Conservation (phyloP, 805 yeast genomes). For the Lachancea waltii region DNA sequence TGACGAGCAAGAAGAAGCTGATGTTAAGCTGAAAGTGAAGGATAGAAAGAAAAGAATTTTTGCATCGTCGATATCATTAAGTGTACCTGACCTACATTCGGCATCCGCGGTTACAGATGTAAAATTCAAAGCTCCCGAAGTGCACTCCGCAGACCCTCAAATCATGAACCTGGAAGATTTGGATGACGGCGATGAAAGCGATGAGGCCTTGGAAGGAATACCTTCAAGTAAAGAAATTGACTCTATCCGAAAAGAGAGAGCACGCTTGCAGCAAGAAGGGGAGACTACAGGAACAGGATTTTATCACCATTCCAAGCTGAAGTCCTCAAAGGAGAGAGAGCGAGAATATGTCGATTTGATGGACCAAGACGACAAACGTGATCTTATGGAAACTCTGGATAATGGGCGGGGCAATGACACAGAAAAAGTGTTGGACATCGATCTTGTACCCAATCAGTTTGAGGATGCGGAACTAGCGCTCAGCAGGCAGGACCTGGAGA, state of each 20-base stretch:
- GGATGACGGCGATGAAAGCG: slow-evolving; percentile 10
- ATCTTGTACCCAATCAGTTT: slow-evolving; percentile 12
- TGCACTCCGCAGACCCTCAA: too few species aligned
- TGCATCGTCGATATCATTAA: too few species aligned
- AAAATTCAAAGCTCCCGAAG: too few species aligned
- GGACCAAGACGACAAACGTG: slow-evolving; percentile 24
- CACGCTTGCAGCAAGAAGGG: slow-evolving; percentile 3
- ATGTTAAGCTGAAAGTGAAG: too few species aligned
- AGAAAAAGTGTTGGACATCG: slow-evolving; percentile 7
- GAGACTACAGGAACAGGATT: slow-evolving; percentile 5
- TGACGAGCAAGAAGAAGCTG: slow-evolving; percentile 3
- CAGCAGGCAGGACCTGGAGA: slow-evolving; percentile 13
- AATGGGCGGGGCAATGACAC: slow-evolving; percentile 10
- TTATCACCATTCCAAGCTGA: background rate
- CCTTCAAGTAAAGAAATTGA: slow-evolving; percentile 13
- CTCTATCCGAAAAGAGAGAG: slow-evolving; percentile 10
- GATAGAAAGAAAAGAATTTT: too few species aligned
- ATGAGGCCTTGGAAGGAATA: background rate
- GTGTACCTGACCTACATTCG: too few species aligned
- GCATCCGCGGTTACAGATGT: too few species aligned
- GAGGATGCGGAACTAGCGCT: slow-evolving; percentile 27
- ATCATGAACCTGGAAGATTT: slow-evolving; percentile 21
- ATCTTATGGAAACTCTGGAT: slow-evolving; percentile 19
- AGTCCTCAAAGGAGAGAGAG: slow-evolving; percentile 13
- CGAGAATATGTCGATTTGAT: slow-evolving; percentile 24